A percentile compares a stretch with the other conserved stretches of the same genome.
Conservation (phyloP, 768 basidiomycete genomes). For the Leccinum rimulosum region DNA sequence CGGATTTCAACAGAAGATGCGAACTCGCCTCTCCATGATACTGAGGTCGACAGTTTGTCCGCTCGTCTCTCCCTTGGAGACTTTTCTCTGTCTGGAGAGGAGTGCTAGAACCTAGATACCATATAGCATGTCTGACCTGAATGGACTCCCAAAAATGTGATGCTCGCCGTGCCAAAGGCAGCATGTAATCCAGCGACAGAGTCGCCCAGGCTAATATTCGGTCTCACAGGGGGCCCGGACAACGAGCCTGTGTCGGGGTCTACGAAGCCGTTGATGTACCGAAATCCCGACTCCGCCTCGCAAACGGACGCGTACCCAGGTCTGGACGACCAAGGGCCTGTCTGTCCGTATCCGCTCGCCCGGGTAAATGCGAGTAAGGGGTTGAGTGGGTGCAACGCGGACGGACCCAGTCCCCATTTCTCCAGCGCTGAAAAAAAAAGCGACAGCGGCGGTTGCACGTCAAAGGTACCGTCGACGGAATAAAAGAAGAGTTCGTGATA, state of each 20-base stretch:
- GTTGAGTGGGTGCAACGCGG: constrained; percentile 62
- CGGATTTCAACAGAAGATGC: neutral
- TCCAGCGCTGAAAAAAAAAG: constrained; percentile 52
- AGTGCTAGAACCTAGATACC: constrained; percentile 55
- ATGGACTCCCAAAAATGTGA: too few relatives aligned
- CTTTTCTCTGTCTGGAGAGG: constrained; percentile 42
- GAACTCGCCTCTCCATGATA: constrained; percentile 61
- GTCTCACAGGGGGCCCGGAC: constrained; percentile 62
- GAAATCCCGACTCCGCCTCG: constrained; percentile 73
- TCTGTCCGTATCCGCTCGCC: constrained; percentile 74
- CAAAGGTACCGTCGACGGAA: neutral
- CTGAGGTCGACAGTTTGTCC: constrained; percentile 72
- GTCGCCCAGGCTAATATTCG: constrained; percentile 72
- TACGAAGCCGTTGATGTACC: constrained; percentile 68
- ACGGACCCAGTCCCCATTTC: constrained; percentile 64
- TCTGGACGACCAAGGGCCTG: constrained; percentile 67
- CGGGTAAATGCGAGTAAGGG: constrained; percentile 90
- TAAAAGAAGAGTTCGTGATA: too few relatives aligned
- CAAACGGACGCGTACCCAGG: constrained; percentile 76
- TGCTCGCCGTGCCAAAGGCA: constrained; percentile 64
- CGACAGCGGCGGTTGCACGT: neutral
- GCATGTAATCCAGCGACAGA: constrained; percentile 71
- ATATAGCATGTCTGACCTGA: too few relatives aligned
- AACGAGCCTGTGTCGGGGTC: constrained; percentile 52
- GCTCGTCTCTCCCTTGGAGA: constrained; percentile 25